Conservation (phyloP, 768 basidiomycete species). For the Podaxis rugospora region DNA sequence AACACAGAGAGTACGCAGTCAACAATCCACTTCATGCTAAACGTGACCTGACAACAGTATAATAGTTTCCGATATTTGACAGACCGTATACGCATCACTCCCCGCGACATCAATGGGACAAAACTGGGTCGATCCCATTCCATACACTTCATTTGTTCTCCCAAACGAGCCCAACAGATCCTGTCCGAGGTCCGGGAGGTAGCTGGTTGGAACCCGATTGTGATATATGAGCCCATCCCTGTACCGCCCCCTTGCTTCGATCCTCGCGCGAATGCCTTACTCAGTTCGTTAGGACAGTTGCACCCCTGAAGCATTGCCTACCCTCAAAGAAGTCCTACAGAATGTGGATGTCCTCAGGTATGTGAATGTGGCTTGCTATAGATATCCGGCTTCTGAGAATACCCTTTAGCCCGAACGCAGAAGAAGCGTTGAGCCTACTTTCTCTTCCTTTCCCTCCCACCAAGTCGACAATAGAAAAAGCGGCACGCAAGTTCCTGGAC, state of each 20-base stretch:
- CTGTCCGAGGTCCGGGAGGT: constrained; percentile 55
- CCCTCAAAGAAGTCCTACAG: constrained; percentile 55
- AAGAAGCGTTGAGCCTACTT: constrained; percentile 71
- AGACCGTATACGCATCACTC: constrained; percentile 64
- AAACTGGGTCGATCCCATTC: constrained; percentile 44
- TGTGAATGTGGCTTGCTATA: constrained; percentile 1
- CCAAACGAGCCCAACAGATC: constrained; percentile 61
- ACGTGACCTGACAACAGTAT: not conserved
- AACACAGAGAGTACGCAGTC: constrained; percentile 55
- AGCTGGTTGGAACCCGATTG: constrained; percentile 56
- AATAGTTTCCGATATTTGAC: constrained; percentile 76
- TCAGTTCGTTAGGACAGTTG: constrained; percentile 57
- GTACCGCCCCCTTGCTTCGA: constrained; percentile 29
- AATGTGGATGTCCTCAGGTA: constrained; percentile 68
- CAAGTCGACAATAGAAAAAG: constrained; percentile 55
- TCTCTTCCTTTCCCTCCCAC: constrained; percentile 47
- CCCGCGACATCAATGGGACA: constrained; percentile 58
- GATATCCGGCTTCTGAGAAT: not conserved
- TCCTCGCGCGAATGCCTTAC: not conserved
- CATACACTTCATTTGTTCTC: constrained; percentile 86
- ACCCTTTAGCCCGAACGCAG: constrained; percentile 73
- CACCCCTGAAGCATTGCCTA: constrained; percentile 71
- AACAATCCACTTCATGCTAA: not conserved
- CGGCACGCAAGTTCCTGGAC: constrained; percentile 57
- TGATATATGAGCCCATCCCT: constrained; percentile 86